Evolutionary conservation across 139 green algal genomes (phyloP), one percentile per base, ranked within the genome.

Genomic region (Coelastrella sp.): DNA sequence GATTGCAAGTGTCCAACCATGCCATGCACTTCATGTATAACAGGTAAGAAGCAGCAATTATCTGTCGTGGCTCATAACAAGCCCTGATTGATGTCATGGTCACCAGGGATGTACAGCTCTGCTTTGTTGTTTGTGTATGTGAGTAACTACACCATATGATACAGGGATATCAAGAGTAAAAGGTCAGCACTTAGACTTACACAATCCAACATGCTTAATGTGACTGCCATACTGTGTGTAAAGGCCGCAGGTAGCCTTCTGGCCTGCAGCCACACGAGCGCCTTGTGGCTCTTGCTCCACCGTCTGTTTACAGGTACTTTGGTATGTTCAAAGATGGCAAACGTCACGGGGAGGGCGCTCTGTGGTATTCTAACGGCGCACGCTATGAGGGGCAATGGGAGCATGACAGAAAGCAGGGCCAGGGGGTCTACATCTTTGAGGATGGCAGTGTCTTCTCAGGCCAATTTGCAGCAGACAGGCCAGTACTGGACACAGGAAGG

Each of bases 11-110:
- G 7, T 76, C 90, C 83, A 94, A 94, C 78, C 93, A 95, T 76
- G 94, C 92, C 4, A 89, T 94, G 80, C 92, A 95, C n/a, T 82
- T 96, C 20, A 96, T 94, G 95, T 88, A 92, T 92, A 97, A 97
- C 90, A 95, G 94, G 95, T 97, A 57, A 16, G 93, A 14, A 22
- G 16, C 68, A 76, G 16, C 16, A 7, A 20, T 71, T 66, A 17
- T 47, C 32, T 47, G 32, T 89, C 56, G 92, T 95, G 94, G 95
- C 56, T 88, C 89, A 10, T 97, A 94, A 94, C 16, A 92, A 58
- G 65, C 32, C 32, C 32, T 47, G 32, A 47, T 47, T 47, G 32
- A 47, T 47, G 32, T 47, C 32, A 47, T 47, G 32, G 32, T 47
- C 32, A 47, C 32, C 32, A 47, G 32, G 32, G 32, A 47, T 47